Percentiles rank a stretch among this genome's conserved stretches.
Evolutionary conservation across 148 eudicot genomes (phyloP).

Genomic region (Chenopodium album): DNA sequence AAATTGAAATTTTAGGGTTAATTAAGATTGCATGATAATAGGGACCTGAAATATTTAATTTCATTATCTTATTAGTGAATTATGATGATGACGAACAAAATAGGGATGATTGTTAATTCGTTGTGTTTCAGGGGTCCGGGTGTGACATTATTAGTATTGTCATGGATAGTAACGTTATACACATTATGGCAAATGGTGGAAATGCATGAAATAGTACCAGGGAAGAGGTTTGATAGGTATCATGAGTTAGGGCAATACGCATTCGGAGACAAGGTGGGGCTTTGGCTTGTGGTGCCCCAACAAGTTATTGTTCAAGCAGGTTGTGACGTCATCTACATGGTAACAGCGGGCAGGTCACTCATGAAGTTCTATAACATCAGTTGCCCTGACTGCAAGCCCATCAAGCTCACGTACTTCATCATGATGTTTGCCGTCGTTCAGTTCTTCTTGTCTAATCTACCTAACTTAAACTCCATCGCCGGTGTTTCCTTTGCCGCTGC

Average conservation of each 20-base stretch:
- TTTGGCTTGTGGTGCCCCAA: conserved; percentile 19
- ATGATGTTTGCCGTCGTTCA: conserved; percentile 46
- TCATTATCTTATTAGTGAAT: no score
- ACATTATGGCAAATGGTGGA: conserved; percentile 62
- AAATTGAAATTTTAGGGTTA: no score
- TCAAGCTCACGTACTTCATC: conserved; percentile 44
- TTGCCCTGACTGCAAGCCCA: neutral
- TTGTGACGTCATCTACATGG: conserved; percentile 17
- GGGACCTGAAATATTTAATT: no score
- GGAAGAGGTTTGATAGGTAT: conserved; percentile 30
- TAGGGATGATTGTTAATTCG: no score
- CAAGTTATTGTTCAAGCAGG: conserved; percentile 18
- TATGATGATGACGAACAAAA: no score
- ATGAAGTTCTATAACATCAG: neutral
- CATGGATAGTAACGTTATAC: conserved; percentile 47
- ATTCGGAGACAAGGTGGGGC: conserved; percentile 11
- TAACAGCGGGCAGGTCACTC: conserved; percentile 10
- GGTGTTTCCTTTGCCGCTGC: conserved; percentile 46
- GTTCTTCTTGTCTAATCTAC: conserved; percentile 40
- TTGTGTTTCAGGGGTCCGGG: conserved; percentile 8
- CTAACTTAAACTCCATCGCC: conserved; percentile 20
- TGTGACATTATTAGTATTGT: conserved; percentile 4
- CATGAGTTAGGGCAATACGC: conserved; percentile 19
- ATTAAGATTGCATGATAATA: no score
- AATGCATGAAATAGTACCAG: conserved; percentile 55